Evolutionary conservation across 352 stramenopile species (phyloP).

Genomic region (Phytopythium chamaehyphon): DNA sequence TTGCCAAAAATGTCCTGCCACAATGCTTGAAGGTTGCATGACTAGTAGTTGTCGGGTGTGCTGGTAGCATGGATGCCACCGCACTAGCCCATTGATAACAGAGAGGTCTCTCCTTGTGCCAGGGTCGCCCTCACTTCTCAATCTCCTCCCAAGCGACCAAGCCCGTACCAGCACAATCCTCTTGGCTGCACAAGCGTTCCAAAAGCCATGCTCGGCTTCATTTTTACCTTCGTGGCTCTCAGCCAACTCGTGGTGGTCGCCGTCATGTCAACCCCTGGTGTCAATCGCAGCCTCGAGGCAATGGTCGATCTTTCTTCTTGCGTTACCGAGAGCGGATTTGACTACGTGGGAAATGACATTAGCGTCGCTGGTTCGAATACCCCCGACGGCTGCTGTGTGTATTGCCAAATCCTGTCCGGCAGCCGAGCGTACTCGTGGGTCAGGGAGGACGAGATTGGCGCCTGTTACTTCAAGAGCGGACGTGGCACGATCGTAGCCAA

Average conservation of each 20-base stretch:
- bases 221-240: background rate
- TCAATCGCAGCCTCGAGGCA: background rate
- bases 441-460: background rate
- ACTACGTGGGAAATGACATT: conserved; percentile 27
- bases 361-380: conserved; percentile 7
- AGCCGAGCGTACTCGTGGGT: background rate
- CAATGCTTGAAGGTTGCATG: no score
- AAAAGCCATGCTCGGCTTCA: no score
- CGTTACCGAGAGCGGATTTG: conserved; percentile 20
- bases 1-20: no score
- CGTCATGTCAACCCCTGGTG: no score
- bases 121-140: no score
- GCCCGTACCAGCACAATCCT: no score
- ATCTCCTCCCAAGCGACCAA: conserved; percentile 1
- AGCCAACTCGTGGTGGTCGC: no score
- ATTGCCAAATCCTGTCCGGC: conserved; percentile 10
- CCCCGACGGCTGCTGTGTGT: conserved; percentile 14
- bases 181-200: background rate
- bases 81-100: no score
- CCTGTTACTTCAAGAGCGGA: background rate
- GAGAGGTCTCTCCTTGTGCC: no score
- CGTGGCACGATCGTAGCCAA: conserved; percentile 11
- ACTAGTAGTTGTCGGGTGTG: no score
- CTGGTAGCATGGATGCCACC: no score
- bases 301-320: conserved; percentile 9